These are phyloP conservation scores for Penicillium sp. DNA, from an alignment of 2,329 filamentous ascomycete species.

Conservation along the genomic window DNA sequence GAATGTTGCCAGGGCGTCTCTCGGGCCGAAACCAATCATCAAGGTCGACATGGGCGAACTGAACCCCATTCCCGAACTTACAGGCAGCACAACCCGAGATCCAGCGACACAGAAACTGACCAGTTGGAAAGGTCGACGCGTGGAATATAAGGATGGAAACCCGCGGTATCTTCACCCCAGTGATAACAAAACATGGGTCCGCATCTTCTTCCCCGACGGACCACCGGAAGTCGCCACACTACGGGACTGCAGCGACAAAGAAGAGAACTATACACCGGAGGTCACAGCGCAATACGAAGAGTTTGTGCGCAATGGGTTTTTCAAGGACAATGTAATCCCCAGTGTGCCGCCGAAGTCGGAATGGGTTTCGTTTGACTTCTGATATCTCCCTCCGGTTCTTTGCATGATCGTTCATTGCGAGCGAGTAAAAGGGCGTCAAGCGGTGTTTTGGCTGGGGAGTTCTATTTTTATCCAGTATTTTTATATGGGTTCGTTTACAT, in stretches of 20 bases:
- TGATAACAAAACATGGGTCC: slow-evolving; percentile 55
- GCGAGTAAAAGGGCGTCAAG: not conserved
- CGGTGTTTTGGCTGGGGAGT: not conserved
- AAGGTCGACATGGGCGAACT: slow-evolving; percentile 27
- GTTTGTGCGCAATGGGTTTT: slow-evolving; percentile 63
- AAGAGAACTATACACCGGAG: slow-evolving; percentile 48
- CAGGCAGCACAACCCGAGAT: slow-evolving; percentile 34
- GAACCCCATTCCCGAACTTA: slow-evolving; percentile 33
- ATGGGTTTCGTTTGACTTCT: slow-evolving; percentile 72
- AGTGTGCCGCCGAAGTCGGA: slow-evolving; percentile 73
- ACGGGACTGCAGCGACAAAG: slow-evolving; percentile 50
- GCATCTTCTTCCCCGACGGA: slow-evolving; percentile 71
- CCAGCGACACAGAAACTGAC: slow-evolving; percentile 41
- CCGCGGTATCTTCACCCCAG: slow-evolving; percentile 51
- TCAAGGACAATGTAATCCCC: slow-evolving; percentile 69
- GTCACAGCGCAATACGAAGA: slow-evolving; percentile 60
- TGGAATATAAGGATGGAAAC: slow-evolving; percentile 53
- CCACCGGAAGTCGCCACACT: slow-evolving; percentile 51
- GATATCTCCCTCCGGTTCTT: slow-evolving; percentile 17
- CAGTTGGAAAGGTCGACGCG: slow-evolving; percentile 61
- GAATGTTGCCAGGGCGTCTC: slow-evolving; percentile 13
- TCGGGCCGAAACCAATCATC: slow-evolving; percentile 26
- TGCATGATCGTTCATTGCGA: not conserved
- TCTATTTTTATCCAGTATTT: not conserved
- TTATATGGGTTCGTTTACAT: not conserved